Conservation (phyloP, 257 asterid genomes). For the Orobanche coerulescens region DNA sequence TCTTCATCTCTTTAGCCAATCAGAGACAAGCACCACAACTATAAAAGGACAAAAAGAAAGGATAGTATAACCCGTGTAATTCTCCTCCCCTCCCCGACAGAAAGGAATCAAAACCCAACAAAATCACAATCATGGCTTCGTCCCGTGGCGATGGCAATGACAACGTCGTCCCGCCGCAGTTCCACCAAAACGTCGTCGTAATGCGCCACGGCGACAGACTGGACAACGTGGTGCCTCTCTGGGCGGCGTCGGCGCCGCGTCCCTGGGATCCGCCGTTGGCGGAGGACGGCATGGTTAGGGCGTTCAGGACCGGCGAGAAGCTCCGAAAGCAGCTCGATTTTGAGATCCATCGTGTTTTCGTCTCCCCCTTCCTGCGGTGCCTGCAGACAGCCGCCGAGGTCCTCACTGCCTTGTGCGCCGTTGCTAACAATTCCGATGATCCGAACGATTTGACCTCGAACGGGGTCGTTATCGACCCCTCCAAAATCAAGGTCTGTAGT, state of each 20-base stretch:
- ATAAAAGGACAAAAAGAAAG: background rate
- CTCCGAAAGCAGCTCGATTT: constrained; percentile 34
- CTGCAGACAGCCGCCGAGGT: constrained; percentile 80
- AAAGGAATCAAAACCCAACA: constrained; percentile 1
- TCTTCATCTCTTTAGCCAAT: background rate
- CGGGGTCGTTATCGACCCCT: constrained; percentile 54
- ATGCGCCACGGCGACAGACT: constrained; percentile 95
- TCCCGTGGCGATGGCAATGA: constrained; percentile 14
- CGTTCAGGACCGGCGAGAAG: constrained; percentile 60
- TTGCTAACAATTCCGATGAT: constrained; percentile 33
- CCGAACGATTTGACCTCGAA: constrained; percentile 39
- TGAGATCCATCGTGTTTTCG: constrained; percentile 73
- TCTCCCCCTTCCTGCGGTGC: constrained; percentile 83
- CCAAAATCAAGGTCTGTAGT: constrained; percentile 59
- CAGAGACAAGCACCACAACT: background rate
- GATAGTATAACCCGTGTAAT: background rate
- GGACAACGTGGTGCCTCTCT: constrained; percentile 62
- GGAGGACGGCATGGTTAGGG: constrained; percentile 64
- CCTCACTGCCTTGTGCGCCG: constrained; percentile 54
- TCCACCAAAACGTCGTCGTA: constrained; percentile 58
- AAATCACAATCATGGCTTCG: constrained; percentile 24
- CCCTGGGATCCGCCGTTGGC: constrained; percentile 94
- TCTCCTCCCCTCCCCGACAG: background rate
- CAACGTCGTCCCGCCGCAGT: constrained; percentile 15
- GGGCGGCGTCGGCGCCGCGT: constrained; percentile 62